Evolutionary conservation across 1,284 basidiomycete genomes (phyloP), one percentile per base, ranked within the genome.

Genomic region (Albatrellus sp.): DNA sequence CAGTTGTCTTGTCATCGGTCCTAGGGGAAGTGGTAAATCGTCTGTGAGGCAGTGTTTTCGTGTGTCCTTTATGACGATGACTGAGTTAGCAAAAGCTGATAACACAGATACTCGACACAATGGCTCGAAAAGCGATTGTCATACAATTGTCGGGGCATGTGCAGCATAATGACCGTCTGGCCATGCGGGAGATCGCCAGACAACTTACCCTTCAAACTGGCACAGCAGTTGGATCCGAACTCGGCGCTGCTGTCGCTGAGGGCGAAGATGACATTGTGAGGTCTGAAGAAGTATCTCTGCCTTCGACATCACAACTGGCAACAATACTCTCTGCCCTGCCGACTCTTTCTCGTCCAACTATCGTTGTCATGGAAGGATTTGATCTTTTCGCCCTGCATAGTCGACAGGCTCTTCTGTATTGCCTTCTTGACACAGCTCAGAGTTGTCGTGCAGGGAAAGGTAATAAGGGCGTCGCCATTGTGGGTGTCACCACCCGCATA

Each of bases 361-460:
- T 97, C 41, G 70, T 97, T 38, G 61, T 96, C 39, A 70, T 97
- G 1, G 92, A 97, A 55, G 82, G 82, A 9, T 92, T 96, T 59
- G 93, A 97, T 57, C 69, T 91, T 17, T 97, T 96, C 59, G 83
- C 90, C 1, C 72, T 81, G 10, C 90, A 94, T 62, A 77, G 90
- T 38, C 75, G 92, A 39, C 89, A 96, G 57, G 82, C 89, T 1
- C 63, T 94, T 6, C 71, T 94, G 2, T 94, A 94, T 56, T 93
- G 90, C 54, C 73, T 93, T n/a, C 69, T 92, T 51, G 82, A 90
- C 54, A 85, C 82, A 0, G 88, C 73, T 2, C 82, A 87, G 52
- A 78, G 73, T 44, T 82, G 78, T 55, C 72, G 74, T 43, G 70
- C 72, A 5, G 69, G 67, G 6, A 60, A 65, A 38, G 68, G 66